Base-by-base conservation (phyloP, 2,329 filamentous ascomycete genomes). In the Aspergillus cejpii region DNA sequence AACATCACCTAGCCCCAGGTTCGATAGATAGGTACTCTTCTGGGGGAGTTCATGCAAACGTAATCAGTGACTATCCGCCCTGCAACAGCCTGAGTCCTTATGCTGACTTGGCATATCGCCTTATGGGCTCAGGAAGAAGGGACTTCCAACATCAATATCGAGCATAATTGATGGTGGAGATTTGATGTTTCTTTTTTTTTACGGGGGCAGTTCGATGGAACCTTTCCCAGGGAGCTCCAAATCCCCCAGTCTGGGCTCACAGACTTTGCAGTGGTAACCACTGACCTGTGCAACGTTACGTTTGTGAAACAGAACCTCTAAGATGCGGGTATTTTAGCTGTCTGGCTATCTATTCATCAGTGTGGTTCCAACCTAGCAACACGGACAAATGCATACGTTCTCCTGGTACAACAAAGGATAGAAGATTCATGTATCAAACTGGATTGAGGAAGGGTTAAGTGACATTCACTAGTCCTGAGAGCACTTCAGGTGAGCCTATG, bases 221-320 rank as follows among this genome's bases (percentile, higher is more conserved):
- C 50, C 47, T 38, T 41, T 20, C 37, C 43, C 47, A 43, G 51
- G 39, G 38, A 55, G 48, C 51, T 53, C 44, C 47, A 46, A 49
- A 37, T 55, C 51, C 49, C 11, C 44, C 46, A 49, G 48, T 38
- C 44, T 44, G 41, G 52, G 45, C 41, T 51, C 48, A 43, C 55
- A 46, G 45, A 31, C 51, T 50, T 59, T 45, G 45, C 52, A 51
- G 51, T 58, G 53, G 54, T 47, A 27, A 45, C 51, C 53, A 63
- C 58, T 55, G 52, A 39, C 43, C 50, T 43, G 61, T 67, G 60
- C 57, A 59, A 66, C 64, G 64, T 66, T 66, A 65, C 64, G n/a
- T 54, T 57, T 59, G 65, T 67, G 63, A 56, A 59, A 66, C 64
- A 53, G 56, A 48, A 50, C 44, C 54, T 62, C 55, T 56, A 53